Conservation (phyloP, 2,329 filamentous ascomycete genomes). For the Helminthosporium solani region DNA sequence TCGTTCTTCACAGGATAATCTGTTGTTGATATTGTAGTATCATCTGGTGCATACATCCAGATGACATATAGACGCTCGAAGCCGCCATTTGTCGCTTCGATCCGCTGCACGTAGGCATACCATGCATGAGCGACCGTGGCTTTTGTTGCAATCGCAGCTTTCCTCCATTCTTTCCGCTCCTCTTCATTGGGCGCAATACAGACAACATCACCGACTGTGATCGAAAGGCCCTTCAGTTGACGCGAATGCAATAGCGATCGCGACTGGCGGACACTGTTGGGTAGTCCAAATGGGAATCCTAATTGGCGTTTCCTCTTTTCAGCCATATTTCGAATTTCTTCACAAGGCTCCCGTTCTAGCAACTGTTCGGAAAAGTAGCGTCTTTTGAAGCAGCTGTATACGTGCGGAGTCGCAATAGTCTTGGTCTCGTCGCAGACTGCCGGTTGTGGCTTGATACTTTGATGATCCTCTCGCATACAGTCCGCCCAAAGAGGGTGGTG, state of each 20-base stretch:
- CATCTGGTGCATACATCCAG: slow-evolving; percentile 71
- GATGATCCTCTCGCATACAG: slow-evolving; percentile 17
- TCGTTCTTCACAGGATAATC: slow-evolving; percentile 71
- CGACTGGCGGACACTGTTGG: too few relatives aligned
- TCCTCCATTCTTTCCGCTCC: slow-evolving; percentile 34
- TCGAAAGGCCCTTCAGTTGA: too few relatives aligned
- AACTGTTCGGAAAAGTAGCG: slow-evolving; percentile 61
- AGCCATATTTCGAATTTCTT: slow-evolving; percentile 8
- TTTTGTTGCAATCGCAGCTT: neutral
- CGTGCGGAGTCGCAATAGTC: slow-evolving; percentile 71
- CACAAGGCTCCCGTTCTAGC: slow-evolving; percentile 24
- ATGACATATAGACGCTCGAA: slow-evolving; percentile 60
- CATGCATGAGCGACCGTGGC: slow-evolving; percentile 47
- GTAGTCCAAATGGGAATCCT: slow-evolving; percentile 16
- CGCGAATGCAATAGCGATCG: too few relatives aligned
- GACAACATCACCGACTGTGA: slow-evolving; percentile 53
- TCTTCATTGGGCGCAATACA: slow-evolving; percentile 49
- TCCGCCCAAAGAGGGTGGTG: slow-evolving; percentile 58
- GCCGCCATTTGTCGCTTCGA: slow-evolving; percentile 29
- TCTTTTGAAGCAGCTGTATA: slow-evolving; percentile 63
- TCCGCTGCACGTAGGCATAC: slow-evolving; percentile 68
- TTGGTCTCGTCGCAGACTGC: slow-evolving; percentile 47
- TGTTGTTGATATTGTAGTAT: slow-evolving; percentile 69
- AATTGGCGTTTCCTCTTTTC: slow-evolving; percentile 16
- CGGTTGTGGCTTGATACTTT: slow-evolving; percentile 18